Evolutionary conservation across 2,329 filamentous ascomycete genomes (phyloP).

Genomic region (Colletotrichum plurivorum): DNA sequence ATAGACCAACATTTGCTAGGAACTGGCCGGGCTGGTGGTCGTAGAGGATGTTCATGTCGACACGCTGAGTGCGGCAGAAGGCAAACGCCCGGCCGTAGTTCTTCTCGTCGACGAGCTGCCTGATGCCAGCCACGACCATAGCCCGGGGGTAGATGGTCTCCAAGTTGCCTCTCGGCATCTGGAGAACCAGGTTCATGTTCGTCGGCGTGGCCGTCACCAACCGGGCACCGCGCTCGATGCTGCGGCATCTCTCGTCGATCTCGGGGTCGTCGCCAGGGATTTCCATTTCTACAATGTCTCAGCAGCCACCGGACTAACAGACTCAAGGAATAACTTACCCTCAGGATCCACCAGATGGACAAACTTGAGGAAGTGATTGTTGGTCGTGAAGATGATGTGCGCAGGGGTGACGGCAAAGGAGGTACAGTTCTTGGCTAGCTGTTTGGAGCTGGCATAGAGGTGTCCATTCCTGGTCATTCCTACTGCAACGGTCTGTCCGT

Average conservation of each 20-base stretch:
- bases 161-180: constrained; percentile 96
- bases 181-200: constrained; percentile 86
- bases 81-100: constrained; percentile 89
- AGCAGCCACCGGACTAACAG: neutral
- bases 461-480: constrained; percentile 83
- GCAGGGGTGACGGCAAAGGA: constrained; percentile 87
- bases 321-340: constrained; percentile 60
- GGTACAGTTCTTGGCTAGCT: constrained; percentile 88
- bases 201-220: constrained; percentile 92
- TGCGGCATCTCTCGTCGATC: constrained; percentile 91
- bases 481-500: constrained; percentile 55
- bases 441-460: constrained; percentile 81
- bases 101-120: constrained; percentile 82
- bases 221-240: constrained; percentile 88
- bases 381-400: constrained; percentile 93
- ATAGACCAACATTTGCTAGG: constrained; percentile 79
- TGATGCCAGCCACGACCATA: constrained; percentile 91
- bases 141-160: constrained; percentile 96
- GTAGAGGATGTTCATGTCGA: constrained; percentile 98
- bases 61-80: constrained; percentile 90
- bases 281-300: constrained; percentile 74
- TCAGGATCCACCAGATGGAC: constrained; percentile 81
- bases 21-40: constrained; percentile 94
- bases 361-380: constrained; percentile 93
- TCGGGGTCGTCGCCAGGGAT: constrained; percentile 91